Evolutionary conservation across 2,329 filamentous ascomycete species (phyloP).

Genomic region (Purpureocillium takamizusanense): DNA sequence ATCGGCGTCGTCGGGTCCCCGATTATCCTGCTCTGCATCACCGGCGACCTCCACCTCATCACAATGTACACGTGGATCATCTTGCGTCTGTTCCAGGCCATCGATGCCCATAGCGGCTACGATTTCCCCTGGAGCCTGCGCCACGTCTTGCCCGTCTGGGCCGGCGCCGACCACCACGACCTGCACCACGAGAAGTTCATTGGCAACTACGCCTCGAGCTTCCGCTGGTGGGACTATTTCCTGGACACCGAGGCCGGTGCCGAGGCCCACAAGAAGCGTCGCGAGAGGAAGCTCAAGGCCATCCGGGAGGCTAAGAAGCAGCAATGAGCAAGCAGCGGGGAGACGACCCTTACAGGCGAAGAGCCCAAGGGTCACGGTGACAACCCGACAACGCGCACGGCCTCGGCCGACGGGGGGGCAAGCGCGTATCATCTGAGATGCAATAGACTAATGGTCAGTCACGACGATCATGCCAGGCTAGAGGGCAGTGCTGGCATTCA

Average conservation of each 20-base stretch:
- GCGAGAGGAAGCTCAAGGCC: constrained; percentile 64
- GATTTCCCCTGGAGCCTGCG: constrained; percentile 97
- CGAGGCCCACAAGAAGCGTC: constrained; percentile 74
- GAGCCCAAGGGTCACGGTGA: no score
- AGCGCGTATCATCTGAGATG: neutral
- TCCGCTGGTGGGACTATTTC: constrained; percentile 97
- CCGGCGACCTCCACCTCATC: constrained; percentile 81
- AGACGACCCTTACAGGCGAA: no score
- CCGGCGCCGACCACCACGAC: constrained; percentile 93
- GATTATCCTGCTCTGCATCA: constrained; percentile 74
- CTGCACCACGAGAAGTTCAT: constrained; percentile 97
- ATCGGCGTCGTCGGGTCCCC: constrained; percentile 77
- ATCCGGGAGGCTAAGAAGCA: constrained; percentile 54
- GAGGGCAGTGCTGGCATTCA: constrained; percentile 14
- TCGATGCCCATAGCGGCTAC: constrained; percentile 95
- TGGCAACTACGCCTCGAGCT: constrained; percentile 95
- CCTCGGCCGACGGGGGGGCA: no score
- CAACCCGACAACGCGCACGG: no score
- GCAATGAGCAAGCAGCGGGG: constrained; percentile 37
- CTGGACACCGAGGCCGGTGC: constrained; percentile 90
- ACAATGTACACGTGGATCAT: constrained; percentile 99
- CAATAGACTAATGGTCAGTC: constrained; percentile 7
- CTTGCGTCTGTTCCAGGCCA: constrained; percentile 88
- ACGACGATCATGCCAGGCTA: constrained; percentile 10
- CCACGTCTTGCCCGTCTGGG: constrained; percentile 96